These are phyloP conservation scores for Inosperma sp. DNA, from an alignment of 768 basidiomycete genomes.

Conservation along the genomic window DNA sequence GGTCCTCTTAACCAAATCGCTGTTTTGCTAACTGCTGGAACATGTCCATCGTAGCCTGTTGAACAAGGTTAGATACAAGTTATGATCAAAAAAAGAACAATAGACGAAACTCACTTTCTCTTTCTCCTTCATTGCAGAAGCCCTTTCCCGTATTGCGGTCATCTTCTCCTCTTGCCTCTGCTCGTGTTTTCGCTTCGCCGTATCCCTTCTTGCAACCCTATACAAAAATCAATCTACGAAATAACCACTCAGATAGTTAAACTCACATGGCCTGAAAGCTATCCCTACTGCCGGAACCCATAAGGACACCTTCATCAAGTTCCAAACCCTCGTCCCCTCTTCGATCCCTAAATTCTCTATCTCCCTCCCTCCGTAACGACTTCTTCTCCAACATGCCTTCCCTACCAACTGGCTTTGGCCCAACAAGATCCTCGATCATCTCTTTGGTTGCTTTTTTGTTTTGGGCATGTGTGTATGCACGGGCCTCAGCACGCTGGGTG, in stretches of 20 bases:
- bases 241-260: conserved; percentile 2
- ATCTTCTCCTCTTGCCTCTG: conserved; percentile 56
- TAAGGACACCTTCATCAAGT: conserved; percentile 68
- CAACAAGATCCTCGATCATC: conserved; percentile 69
- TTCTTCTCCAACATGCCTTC: conserved; percentile 90
- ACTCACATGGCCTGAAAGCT: conserved; percentile 76
- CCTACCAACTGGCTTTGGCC: conserved; percentile 74
- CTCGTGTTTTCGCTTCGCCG: conserved; percentile 57
- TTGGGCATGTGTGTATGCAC: conserved; percentile 58
- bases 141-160: conserved; percentile 55
- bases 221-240: background rate
- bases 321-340: conserved; percentile 77
- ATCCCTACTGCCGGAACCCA: conserved; percentile 82
- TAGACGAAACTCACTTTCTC: conserved; percentile 46
- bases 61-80: conserved; percentile 1
- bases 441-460: conserved; percentile 63
- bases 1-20: conserved; percentile 74
- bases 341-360: conserved; percentile 61
- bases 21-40: conserved; percentile 89
- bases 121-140: conserved; percentile 61
- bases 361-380: conserved; percentile 62
- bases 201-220: conserved; percentile 66
- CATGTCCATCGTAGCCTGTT: conserved; percentile 93
- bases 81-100: background rate
- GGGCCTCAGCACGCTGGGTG: conserved; percentile 51